Base-by-base conservation (phyloP, 371 early-diverging fungal genomes). In the Mucor irregularis region DNA sequence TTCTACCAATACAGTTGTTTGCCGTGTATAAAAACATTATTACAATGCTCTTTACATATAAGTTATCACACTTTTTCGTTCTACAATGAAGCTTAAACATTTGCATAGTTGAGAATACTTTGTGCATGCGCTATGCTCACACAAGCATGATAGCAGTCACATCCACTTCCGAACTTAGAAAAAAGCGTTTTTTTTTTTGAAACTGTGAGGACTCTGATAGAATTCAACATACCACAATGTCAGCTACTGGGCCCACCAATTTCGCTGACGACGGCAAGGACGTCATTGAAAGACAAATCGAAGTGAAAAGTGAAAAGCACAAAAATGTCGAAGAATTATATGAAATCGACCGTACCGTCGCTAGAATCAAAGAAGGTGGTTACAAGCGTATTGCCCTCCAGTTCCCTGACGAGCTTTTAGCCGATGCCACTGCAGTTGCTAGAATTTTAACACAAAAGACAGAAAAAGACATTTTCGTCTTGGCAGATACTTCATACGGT, bases 401-500 rank as follows among this genome's bases (percentile, higher is more conserved):
- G 66, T 95, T 97, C 67, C 95, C 98, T 1, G 98, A 97, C 71
- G 85, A 89, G 19, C 65, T 90, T 11, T 72, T 97, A n/a, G 74
- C 73, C 0, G 85, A 88, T 54, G 80, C 96, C 0, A 82, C 90
- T 4, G 56, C 71, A 4, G 85, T 96, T 0, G 78, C 85, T 0
- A 59, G 68, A 3, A 48, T 64, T 39, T 68, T 95, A 47, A 64
- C 65, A 11, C 44, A 78, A 19, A 60, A 63, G n/a, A 80, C 82
- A 2, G 63, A 54, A 5, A 61, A 73, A n/a, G 60, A 74, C 5
- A 64, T 90, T 19, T 93, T 81, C 61, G 78, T 96, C 14, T 69
- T 97, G 28, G 98, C 93, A 7, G 98, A 97, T 62, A 96, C 98
- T 0, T 91, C 96, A 10, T 95, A 92, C 60, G 96, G 96, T 48